phyloP scores from a whole-genome alignment of 1,284 basidiomycete species.

The Exobasidium rhododendri region DNA sequence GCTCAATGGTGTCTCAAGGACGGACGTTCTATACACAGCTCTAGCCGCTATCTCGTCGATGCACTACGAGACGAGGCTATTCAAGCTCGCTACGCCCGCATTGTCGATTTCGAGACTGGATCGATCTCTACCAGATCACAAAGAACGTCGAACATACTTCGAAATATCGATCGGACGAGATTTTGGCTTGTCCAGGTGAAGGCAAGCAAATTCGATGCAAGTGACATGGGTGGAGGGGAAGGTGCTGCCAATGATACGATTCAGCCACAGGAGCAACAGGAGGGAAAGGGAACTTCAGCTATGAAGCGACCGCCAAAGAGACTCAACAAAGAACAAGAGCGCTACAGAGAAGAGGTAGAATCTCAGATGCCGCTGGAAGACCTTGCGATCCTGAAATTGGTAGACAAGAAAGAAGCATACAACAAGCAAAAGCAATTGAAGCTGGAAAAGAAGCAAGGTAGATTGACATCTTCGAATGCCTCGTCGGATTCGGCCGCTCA shows the following conservation, averaged over 20 bases:
- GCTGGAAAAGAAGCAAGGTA: slow-evolving; percentile 14
- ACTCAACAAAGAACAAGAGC: neutral
- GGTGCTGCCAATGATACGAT: neutral
- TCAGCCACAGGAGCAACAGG: neutral
- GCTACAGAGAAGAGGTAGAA: neutral
- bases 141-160: slow-evolving; percentile 26
- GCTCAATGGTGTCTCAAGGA: no score
- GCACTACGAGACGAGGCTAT: slow-evolving; percentile 8
- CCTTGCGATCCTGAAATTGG: slow-evolving; percentile 54
- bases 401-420: slow-evolving; percentile 56
- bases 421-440: slow-evolving; percentile 32
- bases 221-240: neutral
- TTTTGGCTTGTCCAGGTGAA: slow-evolving; percentile 42
- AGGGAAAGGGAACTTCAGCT: neutral
- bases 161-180: slow-evolving; percentile 34
- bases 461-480: neutral
- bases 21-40: neutral
- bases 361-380: slow-evolving; percentile 9
- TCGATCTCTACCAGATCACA: slow-evolving; percentile 34
- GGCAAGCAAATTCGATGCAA: slow-evolving; percentile 10
- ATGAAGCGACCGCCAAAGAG: neutral
- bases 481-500: neutral
- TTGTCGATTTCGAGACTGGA: slow-evolving; percentile 42
- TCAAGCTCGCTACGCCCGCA: slow-evolving; percentile 22
- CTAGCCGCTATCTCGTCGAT: neutral